These are phyloP conservation scores for Saksenaea oblongispora DNA, from an alignment of 371 early-diverging fungal genomes.

Conservation along the genomic window DNA sequence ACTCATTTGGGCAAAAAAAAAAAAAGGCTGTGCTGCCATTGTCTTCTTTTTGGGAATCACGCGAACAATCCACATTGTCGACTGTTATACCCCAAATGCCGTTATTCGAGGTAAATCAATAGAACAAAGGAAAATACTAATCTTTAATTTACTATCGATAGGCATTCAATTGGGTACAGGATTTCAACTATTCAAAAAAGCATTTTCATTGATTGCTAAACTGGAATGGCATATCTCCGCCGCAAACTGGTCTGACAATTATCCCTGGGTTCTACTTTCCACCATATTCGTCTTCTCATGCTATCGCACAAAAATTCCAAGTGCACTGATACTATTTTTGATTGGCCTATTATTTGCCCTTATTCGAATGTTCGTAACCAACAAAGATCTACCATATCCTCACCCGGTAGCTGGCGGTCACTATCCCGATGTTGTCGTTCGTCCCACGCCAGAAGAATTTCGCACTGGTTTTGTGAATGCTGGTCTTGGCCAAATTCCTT, in stretches of 20 bases:
- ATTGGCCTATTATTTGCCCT: conserved; percentile 75
- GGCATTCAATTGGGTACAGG: conserved; percentile 87
- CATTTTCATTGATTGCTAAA: conserved; percentile 54
- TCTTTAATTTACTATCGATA: conserved; percentile 5
- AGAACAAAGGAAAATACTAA: neutral
- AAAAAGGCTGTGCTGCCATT: conserved; percentile 40
- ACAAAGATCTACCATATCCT: conserved; percentile 14
- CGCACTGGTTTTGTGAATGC: conserved; percentile 74
- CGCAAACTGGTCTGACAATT: conserved; percentile 76
- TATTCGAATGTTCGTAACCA: conserved; percentile 46
- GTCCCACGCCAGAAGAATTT: conserved; percentile 70
- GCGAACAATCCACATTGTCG: conserved; percentile 70
- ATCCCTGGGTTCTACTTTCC: conserved; percentile 67
- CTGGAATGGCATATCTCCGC: conserved; percentile 32
- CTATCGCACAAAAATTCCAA: conserved; percentile 70
- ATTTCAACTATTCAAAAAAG: conserved; percentile 73
- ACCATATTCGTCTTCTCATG: conserved; percentile 69
- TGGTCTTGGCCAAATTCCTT: conserved; percentile 86
- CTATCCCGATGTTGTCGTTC: conserved; percentile 54
- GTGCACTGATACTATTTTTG: conserved; percentile 76
- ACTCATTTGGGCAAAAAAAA: neutral
- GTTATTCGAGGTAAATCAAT: conserved; percentile 69
- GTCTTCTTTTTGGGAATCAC: conserved; percentile 74
- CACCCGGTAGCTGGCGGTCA: conserved; percentile 61
- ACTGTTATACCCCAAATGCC: conserved; percentile 72